A percentile compares a stretch with the other conserved stretches of the same genome.
Evolutionary conservation across 2,329 filamentous ascomycete genomes (phyloP).

Genomic region (Penicillium italicum): DNA sequence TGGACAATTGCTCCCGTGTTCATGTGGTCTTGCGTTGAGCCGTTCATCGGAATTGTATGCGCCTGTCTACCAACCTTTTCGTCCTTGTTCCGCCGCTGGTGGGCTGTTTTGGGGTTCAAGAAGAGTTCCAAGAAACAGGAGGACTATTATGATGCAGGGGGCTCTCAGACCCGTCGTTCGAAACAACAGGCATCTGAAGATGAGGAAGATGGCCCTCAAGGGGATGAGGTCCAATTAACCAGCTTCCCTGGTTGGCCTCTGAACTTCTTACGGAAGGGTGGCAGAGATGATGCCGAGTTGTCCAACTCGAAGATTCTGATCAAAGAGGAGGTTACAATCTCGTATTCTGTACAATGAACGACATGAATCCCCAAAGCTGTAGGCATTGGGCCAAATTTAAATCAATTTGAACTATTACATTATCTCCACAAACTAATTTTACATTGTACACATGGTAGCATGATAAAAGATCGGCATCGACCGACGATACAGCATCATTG

Average conservation of each 20-base stretch:
- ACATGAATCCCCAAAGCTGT: not conserved
- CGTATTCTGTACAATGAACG: not conserved
- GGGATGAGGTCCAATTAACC: slow-evolving; percentile 4
- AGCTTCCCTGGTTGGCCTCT: slow-evolving; percentile 7
- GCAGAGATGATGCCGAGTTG: not conserved
- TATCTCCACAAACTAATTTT: not conserved
- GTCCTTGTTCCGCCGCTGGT: slow-evolving; percentile 8
- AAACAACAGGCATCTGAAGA: not conserved
- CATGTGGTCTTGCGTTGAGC: slow-evolving; percentile 11
- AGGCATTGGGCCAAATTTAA: too few species aligned
- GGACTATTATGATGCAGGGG: not conserved
- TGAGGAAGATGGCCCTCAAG: not conserved
- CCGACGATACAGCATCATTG: not conserved
- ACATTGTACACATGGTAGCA: not conserved
- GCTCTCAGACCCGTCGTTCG: not conserved
- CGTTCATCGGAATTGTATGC: slow-evolving; percentile 7
- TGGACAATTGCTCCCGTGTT: slow-evolving; percentile 11
- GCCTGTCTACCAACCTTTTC: slow-evolving; percentile 9
- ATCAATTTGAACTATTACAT: not conserved
- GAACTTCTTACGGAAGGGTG: not conserved
- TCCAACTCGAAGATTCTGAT: not conserved
- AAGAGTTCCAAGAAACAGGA: not conserved
- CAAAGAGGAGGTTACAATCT: slow-evolving; percentile 1
- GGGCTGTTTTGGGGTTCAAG: not conserved
- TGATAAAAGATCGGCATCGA: too few species aligned